A percentile compares a stretch with the other conserved stretches of the same genome.
phyloP scores from a whole-genome alignment of 2,329 filamentous ascomycete genomes.

The Aspergillus texensis region DNA sequence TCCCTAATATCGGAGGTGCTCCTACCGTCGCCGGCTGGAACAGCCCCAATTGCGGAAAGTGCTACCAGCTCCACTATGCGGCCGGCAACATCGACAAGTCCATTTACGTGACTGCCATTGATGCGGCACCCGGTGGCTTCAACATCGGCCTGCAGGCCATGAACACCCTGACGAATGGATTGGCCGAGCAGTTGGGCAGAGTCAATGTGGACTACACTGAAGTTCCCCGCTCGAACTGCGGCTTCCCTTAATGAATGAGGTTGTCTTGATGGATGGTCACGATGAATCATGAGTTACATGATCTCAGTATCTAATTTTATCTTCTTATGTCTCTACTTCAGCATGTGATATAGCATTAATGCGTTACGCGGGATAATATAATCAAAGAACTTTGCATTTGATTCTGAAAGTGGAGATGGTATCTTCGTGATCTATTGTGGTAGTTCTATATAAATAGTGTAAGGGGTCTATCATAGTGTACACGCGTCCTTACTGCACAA shows the following conservation, averaged over 20 bases:
- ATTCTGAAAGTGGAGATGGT: constrained; percentile 1
- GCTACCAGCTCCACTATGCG: constrained; percentile 54
- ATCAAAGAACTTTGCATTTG: background rate
- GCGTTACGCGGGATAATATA: constrained; percentile 5
- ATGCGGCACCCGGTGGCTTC: constrained; percentile 50
- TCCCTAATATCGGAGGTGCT: constrained; percentile 54
- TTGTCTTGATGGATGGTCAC: background rate
- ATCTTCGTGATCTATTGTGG: background rate
- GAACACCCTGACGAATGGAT: constrained; percentile 51
- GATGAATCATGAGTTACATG: constrained; percentile 3
- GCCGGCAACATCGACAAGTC: constrained; percentile 38
- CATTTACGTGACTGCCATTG: constrained; percentile 54
- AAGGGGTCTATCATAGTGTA: background rate
- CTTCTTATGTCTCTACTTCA: constrained; percentile 1
- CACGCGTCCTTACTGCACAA: constrained; percentile 27
- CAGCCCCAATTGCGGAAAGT: constrained; percentile 53
- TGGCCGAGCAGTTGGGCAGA: constrained; percentile 48
- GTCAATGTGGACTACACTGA: constrained; percentile 37
- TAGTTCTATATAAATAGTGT: background rate
- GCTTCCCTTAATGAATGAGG: background rate
- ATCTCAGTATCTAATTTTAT: background rate
- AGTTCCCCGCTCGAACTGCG: constrained; percentile 23
- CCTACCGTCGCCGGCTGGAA: constrained; percentile 53
- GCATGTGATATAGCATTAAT: constrained; percentile 1
- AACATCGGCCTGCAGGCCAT: constrained; percentile 54